Conservation (phyloP, 1,139 yeast species). For the Candida sp. region DNA sequence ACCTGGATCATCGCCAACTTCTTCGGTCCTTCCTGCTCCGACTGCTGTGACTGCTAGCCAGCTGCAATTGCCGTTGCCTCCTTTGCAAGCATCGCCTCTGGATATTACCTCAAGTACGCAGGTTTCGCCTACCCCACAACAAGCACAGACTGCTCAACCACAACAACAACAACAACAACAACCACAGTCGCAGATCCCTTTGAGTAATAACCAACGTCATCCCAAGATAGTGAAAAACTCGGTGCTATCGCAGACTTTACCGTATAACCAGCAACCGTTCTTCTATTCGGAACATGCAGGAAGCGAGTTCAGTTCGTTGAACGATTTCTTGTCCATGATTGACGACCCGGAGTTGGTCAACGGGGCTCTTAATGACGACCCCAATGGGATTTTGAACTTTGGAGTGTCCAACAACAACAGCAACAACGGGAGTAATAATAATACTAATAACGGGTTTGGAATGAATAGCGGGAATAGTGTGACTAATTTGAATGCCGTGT, state of each 20-base stretch:
- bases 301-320: slow-evolving; percentile 88
- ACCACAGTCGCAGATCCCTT: slow-evolving; percentile 12
- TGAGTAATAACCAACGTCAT: slow-evolving; percentile 6
- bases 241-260: slow-evolving; percentile 47
- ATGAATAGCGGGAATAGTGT: slow-evolving; percentile 18
- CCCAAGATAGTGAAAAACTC: slow-evolving; percentile 25
- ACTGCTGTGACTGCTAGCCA: slow-evolving; percentile 4
- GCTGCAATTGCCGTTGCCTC: slow-evolving; percentile 11
- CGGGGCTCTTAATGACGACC: slow-evolving; percentile 48
- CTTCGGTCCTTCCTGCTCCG: background rate
- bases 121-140: slow-evolving; percentile 6
- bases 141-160: slow-evolving; percentile 6
- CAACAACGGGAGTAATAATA: slow-evolving; percentile 3
- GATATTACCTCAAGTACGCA: background rate
- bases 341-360: slow-evolving; percentile 78
- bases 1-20: slow-evolving; percentile 10
- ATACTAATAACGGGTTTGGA: slow-evolving; percentile 9
- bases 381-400: slow-evolving; percentile 28
- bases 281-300: slow-evolving; percentile 94
- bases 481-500: slow-evolving; percentile 26
- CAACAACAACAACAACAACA: slow-evolving; percentile 4
- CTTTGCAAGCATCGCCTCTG: slow-evolving; percentile 12
- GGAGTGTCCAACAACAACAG: slow-evolving; percentile 18
- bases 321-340: slow-evolving; percentile 88
- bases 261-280: slow-evolving; percentile 70